Base-by-base conservation (phyloP, 2,329 filamentous ascomycete species). In the Ascochyta rabiei region DNA sequence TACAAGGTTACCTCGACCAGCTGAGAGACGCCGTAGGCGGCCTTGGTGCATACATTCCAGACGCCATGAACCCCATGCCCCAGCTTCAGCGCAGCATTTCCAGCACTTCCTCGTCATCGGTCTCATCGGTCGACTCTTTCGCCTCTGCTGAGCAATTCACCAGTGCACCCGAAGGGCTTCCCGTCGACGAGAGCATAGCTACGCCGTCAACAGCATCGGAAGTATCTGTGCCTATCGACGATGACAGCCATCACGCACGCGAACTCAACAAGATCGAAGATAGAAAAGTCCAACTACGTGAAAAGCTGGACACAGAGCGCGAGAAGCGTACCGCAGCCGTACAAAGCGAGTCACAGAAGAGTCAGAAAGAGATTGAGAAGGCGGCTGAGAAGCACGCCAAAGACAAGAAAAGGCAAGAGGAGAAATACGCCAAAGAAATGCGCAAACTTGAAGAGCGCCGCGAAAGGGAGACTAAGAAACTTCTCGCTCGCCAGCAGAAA, bases 371-470 rank as follows among this genome's bases (percentile, higher is more conserved):
- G 40, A 78, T 85, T 5, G 79, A 81, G 26, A 88, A 86, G 69
- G 79, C 86, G 7, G 81, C 82, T 26, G 85, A 88, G 67, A 87
- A 84, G 66, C 85, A 89, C 70, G 82, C 85, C 40, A 80, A 78
- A 42, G 86, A 89, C 60, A 67, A 65, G 53, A 70, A 70, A 45
- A 78, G 77, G 44, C 72, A 79, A 26, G 71, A 76, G 57, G 70
- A 75, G 8, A 77, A 77, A 50, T 77, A 75, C 33, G 64, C 71
- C 10, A 73, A 71, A 26, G 74, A 79, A 48, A 70, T 87, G 0
- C 82, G 84, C 38, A 89, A 88, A 68, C 84, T 87, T 47, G 84
- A 88, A 61, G 86, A 86, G 41, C 88, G 86, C 62, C 86, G 87
- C 63, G 81, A 82, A 59, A 81, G 81, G 12, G 87, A 91, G 66